These are phyloP conservation scores for Phlebopus sp. DNA, from an alignment of 1,284 basidiomycete genomes.

Conservation along the genomic window DNA sequence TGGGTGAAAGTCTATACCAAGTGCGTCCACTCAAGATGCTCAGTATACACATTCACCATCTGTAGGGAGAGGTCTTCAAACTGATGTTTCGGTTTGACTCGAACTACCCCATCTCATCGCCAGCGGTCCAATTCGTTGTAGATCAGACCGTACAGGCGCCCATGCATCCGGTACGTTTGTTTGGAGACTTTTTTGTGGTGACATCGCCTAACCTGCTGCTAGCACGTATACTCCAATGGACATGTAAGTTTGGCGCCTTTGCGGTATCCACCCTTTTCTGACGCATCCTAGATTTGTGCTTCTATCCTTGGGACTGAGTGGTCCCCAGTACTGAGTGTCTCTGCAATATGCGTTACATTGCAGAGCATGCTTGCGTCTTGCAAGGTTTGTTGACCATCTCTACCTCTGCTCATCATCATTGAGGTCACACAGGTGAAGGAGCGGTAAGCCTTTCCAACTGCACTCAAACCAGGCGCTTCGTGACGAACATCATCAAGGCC, in stretches of 20 bases:
- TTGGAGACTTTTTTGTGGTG: not conserved
- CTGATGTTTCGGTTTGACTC: conserved; percentile 75
- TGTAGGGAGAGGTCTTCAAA: conserved; percentile 69
- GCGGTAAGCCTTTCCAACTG: conserved; percentile 42
- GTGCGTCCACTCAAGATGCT: conserved; percentile 33
- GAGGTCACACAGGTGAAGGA: conserved; percentile 59
- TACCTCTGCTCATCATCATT: conserved; percentile 8
- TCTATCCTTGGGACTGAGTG: conserved; percentile 84
- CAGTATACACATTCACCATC: conserved; percentile 7
- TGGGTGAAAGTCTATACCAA: conserved; percentile 74
- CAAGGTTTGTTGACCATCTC: conserved; percentile 51
- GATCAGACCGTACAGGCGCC: conserved; percentile 60
- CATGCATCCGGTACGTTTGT: conserved; percentile 64
- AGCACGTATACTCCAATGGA: conserved; percentile 85
- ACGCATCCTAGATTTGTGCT: conserved; percentile 64
- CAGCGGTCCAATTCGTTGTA: conserved; percentile 79
- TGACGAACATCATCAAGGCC: conserved; percentile 44
- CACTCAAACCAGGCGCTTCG: conserved; percentile 8
- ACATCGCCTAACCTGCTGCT: conserved; percentile 15
- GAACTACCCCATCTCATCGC: conserved; percentile 76
- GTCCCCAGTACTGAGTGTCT: conserved; percentile 80
- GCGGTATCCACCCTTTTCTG: conserved; percentile 10
- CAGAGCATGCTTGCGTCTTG: conserved; percentile 88
- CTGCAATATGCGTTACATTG: conserved; percentile 75
- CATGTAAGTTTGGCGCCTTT: conserved; percentile 52